phyloP scores from a whole-genome alignment of 176 grass and related monocot species.

The Zizania latifolia region DNA sequence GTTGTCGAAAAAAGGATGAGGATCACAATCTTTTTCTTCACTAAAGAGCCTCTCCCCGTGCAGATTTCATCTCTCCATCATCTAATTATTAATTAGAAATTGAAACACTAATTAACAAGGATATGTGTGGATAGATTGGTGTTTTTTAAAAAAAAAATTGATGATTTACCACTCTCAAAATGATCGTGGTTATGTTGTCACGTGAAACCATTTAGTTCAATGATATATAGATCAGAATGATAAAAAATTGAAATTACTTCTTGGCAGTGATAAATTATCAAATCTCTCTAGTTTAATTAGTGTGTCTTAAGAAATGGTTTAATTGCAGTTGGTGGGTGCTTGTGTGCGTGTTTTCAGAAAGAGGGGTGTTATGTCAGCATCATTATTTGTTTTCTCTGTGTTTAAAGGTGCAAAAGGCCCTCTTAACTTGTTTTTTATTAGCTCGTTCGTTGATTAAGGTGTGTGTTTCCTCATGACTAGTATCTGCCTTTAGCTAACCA shows the following conservation, averaged over 20 bases:
- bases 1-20: too few relatives aligned
- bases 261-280: too few relatives aligned
- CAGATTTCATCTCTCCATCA: not conserved
- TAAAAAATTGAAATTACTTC: too few relatives aligned
- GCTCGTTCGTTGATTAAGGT: slow-evolving; percentile 1
- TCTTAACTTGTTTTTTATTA: slow-evolving; percentile 15
- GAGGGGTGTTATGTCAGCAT: slow-evolving; percentile 1
- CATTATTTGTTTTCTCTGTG: not conserved
- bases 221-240: too few relatives aligned
- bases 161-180: too few relatives aligned
- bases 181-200: too few relatives aligned
- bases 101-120: slow-evolving; percentile 15
- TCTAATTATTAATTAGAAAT: slow-evolving; percentile 12
- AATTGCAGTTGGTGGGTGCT: slow-evolving; percentile 31
- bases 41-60: not conserved
- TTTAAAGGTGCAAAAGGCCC: not conserved
- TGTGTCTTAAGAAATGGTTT: slow-evolving; percentile 16
- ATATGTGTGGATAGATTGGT: not conserved
- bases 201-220: too few relatives aligned
- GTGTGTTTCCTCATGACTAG: slow-evolving; percentile 15
- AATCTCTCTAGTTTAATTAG: not conserved
- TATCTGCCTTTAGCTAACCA: slow-evolving; percentile 15
- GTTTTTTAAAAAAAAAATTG: too few relatives aligned
- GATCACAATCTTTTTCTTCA: slow-evolving; percentile 1
- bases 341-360: slow-evolving; percentile 30